These are phyloP conservation scores for Phoma sp. DNA, from an alignment of 2,329 filamentous ascomycete species.

Conservation along the genomic window DNA sequence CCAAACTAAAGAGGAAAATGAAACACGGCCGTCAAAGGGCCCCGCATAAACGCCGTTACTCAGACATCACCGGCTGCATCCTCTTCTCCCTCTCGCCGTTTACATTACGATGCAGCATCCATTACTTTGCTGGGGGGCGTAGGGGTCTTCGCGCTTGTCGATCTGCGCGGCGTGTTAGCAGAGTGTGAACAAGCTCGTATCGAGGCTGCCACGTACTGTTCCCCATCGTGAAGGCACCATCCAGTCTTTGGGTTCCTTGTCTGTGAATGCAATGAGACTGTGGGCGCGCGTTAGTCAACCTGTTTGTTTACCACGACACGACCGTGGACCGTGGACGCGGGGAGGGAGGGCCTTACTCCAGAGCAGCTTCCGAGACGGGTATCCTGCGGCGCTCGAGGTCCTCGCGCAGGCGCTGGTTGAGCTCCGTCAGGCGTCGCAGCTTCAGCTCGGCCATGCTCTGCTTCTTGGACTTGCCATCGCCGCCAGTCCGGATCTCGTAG, in stretches of 20 bases:
- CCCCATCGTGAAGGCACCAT: slow-evolving; percentile 99
- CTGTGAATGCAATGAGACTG: slow-evolving; percentile 97
- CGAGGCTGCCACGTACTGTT: slow-evolving; percentile 58
- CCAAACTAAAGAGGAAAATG: slow-evolving; percentile 37
- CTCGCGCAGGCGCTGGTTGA: slow-evolving; percentile 94
- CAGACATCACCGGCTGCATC: slow-evolving; percentile 43
- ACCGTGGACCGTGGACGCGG: background rate
- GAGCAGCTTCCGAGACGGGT: slow-evolving; percentile 88
- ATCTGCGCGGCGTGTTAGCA: slow-evolving; percentile 61
- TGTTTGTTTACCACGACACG: background rate
- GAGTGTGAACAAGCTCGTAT: background rate
- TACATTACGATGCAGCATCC: slow-evolving; percentile 97
- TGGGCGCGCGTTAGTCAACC: slow-evolving; percentile 30
- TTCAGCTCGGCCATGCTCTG: slow-evolving; percentile 99
- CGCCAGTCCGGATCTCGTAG: slow-evolving; percentile 70
- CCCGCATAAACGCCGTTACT: slow-evolving; percentile 49
- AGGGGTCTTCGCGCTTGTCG: slow-evolving; percentile 96
- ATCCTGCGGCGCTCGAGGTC: slow-evolving; percentile 95
- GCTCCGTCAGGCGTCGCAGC: slow-evolving; percentile 91
- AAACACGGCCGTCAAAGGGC: slow-evolving; percentile 47
- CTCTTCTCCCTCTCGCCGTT: slow-evolving; percentile 33
- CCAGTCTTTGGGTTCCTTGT: slow-evolving; percentile 91
- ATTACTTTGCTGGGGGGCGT: slow-evolving; percentile 89
- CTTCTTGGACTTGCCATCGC: slow-evolving; percentile 85
- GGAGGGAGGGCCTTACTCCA: slow-evolving; percentile 52